Evolutionary conservation across 140 eudicot genomes (phyloP).

Genomic region (Oenanthe javanica): DNA sequence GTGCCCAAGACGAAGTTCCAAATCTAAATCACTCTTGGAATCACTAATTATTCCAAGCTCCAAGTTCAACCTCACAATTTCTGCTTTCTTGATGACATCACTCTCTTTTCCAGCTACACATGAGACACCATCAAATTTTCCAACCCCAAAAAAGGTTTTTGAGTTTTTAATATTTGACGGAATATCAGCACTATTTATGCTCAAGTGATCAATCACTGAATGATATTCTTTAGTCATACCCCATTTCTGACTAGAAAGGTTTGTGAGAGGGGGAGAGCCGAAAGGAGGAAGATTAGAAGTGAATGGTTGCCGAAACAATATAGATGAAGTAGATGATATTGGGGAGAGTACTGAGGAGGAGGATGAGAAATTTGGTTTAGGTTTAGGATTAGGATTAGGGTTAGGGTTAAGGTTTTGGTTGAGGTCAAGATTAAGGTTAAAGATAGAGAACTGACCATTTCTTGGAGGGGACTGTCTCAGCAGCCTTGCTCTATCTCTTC

Average conservation of each 20-base stretch:
- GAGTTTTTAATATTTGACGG: constrained; percentile 18
- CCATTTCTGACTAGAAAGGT: constrained; percentile 11
- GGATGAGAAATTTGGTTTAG: constrained; percentile 30
- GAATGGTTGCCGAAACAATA: constrained; percentile 16
- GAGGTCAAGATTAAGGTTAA: constrained; percentile 35
- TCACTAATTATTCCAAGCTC: constrained; percentile 44
- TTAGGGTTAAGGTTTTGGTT: constrained; percentile 35
- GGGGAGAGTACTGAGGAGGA: too few species aligned
- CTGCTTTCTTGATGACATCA: constrained; percentile 20
- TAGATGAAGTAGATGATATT: constrained; percentile 11
- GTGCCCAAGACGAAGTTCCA: constrained; percentile 72
- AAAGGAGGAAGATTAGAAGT: constrained; percentile 17
- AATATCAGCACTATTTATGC: constrained; percentile 11
- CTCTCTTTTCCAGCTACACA: not conserved
- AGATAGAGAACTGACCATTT: constrained; percentile 22
- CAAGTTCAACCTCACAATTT: constrained; percentile 39
- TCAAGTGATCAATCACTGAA: not conserved
- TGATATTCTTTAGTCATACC: not conserved
- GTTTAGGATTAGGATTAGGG: constrained; percentile 4
- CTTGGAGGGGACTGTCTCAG: constrained; percentile 43
- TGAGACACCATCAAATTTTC: constrained; percentile 14
- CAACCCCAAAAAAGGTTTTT: constrained; percentile 24
- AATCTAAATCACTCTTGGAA: constrained; percentile 43
- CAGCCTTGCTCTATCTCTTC: constrained; percentile 69
- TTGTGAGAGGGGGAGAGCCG: constrained; percentile 18